These are phyloP conservation scores for Murraya koenigii DNA, from an alignment of 345 rosid species.

Conservation along the genomic window DNA sequence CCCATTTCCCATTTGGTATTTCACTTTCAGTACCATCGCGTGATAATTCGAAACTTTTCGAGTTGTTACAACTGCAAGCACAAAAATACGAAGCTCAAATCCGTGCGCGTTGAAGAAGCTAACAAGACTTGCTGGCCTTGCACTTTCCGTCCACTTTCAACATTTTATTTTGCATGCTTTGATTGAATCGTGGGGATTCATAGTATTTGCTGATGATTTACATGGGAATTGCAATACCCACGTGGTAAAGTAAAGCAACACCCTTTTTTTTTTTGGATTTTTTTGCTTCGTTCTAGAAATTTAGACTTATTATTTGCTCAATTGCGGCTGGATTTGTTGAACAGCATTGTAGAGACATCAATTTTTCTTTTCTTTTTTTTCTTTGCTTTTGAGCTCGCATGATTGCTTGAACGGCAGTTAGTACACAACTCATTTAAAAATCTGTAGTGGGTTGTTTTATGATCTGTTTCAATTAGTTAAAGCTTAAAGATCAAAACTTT, in stretches of 20 bases:
- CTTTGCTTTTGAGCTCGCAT: conserved; percentile 7
- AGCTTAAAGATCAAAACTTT: conserved; percentile 8
- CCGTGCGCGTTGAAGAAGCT: conserved; percentile 6
- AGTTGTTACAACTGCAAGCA: neutral
- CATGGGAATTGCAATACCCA: conserved; percentile 9
- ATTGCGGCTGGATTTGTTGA: conserved; percentile 7
- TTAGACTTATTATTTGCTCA: conserved; percentile 8
- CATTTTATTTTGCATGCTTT: neutral
- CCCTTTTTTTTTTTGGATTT: neutral
- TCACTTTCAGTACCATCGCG: neutral
- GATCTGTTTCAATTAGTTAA: conserved; percentile 12
- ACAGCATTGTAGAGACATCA: neutral
- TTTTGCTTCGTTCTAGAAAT: neutral
- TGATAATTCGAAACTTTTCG: neutral
- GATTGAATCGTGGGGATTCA: neutral
- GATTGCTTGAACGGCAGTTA: neutral
- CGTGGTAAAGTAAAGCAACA: neutral
- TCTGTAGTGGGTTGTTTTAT: neutral
- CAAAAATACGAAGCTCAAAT: neutral
- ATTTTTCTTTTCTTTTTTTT: neutral
- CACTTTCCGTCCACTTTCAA: conserved; percentile 4
- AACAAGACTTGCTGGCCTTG: neutral
- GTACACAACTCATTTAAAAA: neutral
- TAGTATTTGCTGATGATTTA: conserved; percentile 1
- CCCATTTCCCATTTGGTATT: neutral